A percentile compares a stretch with the other conserved stretches of the same genome.
phyloP scores from a whole-genome alignment of 1,139 yeast genomes.

The Candida neerlandica region DNA sequence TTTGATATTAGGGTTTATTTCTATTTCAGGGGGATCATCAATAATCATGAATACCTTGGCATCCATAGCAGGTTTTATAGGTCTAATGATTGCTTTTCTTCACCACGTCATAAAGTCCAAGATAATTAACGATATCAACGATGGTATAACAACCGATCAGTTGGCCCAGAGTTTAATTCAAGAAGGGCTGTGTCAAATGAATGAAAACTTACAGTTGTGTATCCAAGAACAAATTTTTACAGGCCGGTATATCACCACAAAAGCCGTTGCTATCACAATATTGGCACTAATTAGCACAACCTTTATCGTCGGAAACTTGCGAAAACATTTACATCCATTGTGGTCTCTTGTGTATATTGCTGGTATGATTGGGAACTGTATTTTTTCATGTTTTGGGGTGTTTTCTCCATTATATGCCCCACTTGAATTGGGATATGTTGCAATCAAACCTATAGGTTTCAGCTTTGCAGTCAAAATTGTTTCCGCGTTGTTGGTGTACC shows the following conservation, averaged over 20 bases:
- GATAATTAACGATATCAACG: constrained; percentile 28
- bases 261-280: constrained; percentile 27
- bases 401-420: constrained; percentile 34
- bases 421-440: constrained; percentile 19
- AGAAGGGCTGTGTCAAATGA: constrained; percentile 32
- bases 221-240: constrained; percentile 24
- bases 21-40: constrained; percentile 32
- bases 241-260: constrained; percentile 33
- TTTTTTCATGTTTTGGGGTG: constrained; percentile 28
- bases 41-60: constrained; percentile 22
- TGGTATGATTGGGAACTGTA: constrained; percentile 26
- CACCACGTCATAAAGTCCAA: constrained; percentile 27
- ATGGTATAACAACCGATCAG: constrained; percentile 25
- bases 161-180: constrained; percentile 22
- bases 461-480: constrained; percentile 25
- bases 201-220: constrained; percentile 23
- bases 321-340: constrained; percentile 23
- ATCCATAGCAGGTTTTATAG: constrained; percentile 21
- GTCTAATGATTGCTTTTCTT: constrained; percentile 27
- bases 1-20: constrained; percentile 32
- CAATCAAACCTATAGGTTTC: constrained; percentile 30
- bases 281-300: constrained; percentile 30
- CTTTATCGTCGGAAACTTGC: constrained; percentile 26
- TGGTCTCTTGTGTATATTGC: constrained; percentile 24
- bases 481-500: constrained; percentile 27